Conservation (phyloP, 179 eudicot species). For the Silene vulgaris region DNA sequence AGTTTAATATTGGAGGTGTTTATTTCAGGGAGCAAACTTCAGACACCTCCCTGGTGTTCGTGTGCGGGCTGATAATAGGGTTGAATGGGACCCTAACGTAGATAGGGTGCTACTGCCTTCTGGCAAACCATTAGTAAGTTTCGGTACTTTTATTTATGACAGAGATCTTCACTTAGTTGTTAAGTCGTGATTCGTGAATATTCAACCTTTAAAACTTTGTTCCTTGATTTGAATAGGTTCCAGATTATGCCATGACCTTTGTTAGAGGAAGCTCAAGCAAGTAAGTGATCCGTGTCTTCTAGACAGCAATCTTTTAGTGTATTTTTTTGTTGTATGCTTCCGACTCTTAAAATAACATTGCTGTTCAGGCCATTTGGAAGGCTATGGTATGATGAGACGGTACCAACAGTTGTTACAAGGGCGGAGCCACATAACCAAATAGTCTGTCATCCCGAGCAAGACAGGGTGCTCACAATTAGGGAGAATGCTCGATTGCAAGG, state of each 20-base stretch:
- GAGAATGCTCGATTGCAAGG: conserved; percentile 84
- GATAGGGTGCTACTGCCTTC: conserved; percentile 39
- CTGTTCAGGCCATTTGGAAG: conserved; percentile 51
- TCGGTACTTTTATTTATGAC: not conserved
- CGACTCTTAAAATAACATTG: not conserved
- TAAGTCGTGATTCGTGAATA: too few relatives aligned
- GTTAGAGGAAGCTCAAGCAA: conserved; percentile 47
- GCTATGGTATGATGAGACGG: conserved; percentile 52
- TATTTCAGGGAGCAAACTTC: conserved; percentile 68
- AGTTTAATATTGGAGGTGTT: not conserved
- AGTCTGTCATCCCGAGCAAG: conserved; percentile 57
- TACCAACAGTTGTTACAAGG: conserved; percentile 53
- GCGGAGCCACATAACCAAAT: conserved; percentile 64
- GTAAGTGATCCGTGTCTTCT: conserved; percentile 27
- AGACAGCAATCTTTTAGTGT: not conserved
- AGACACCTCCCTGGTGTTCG: conserved; percentile 65
- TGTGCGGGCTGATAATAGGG: conserved; percentile 54
- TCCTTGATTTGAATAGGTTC: conserved; percentile 32
- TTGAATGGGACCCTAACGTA: conserved; percentile 57
- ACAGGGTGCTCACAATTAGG: conserved; percentile 64
- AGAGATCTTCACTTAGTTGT: too few relatives aligned
- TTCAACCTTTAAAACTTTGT: too few relatives aligned
- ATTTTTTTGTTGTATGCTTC: not conserved
- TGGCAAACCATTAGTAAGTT: conserved; percentile 29
- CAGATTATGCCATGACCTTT: conserved; percentile 52